Conservation (phyloP, 495 filamentous ascomycete species). For the Talaromyces borbonicus region DNA sequence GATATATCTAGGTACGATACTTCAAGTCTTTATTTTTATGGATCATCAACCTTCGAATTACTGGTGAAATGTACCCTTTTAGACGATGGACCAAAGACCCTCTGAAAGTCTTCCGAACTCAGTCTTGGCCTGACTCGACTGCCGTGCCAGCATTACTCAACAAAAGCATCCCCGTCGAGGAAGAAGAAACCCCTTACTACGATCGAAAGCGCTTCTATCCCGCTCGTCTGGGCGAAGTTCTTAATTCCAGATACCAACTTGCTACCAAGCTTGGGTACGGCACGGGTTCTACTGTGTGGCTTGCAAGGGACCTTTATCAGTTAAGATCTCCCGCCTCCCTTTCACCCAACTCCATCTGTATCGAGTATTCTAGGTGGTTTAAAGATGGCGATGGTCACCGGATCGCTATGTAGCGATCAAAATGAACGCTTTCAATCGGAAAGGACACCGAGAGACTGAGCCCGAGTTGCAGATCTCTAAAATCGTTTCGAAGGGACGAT, state of each 20-base stretch:
- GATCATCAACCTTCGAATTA: too few relatives aligned
- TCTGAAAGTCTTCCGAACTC: too few relatives aligned
- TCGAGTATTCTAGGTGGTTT: slow-evolving; percentile 4
- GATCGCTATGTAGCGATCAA: slow-evolving; percentile 27
- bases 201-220: slow-evolving; percentile 26
- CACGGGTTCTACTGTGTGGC: slow-evolving; percentile 27
- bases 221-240: slow-evolving; percentile 22
- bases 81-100: too few relatives aligned
- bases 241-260: slow-evolving; percentile 28
- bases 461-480: slow-evolving; percentile 13
- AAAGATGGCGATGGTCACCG: slow-evolving; percentile 21
- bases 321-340: slow-evolving; percentile 8
- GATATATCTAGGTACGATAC: too few relatives aligned
- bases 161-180: slow-evolving; percentile 18
- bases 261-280: slow-evolving; percentile 31
- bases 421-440: slow-evolving; percentile 15
- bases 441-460: slow-evolving; percentile 11
- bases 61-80: too few relatives aligned
- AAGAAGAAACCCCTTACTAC: slow-evolving; percentile 29
- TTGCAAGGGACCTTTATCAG: slow-evolving; percentile 24
- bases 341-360: not conserved
- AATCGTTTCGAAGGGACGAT: slow-evolving; percentile 13
- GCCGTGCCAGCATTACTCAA: slow-evolving; percentile 3
- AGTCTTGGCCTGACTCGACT: not conserved
- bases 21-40: too few relatives aligned